Evolutionary conservation across 1,139 yeast genomes (phyloP).

Genomic region (Taphrina communis): DNA sequence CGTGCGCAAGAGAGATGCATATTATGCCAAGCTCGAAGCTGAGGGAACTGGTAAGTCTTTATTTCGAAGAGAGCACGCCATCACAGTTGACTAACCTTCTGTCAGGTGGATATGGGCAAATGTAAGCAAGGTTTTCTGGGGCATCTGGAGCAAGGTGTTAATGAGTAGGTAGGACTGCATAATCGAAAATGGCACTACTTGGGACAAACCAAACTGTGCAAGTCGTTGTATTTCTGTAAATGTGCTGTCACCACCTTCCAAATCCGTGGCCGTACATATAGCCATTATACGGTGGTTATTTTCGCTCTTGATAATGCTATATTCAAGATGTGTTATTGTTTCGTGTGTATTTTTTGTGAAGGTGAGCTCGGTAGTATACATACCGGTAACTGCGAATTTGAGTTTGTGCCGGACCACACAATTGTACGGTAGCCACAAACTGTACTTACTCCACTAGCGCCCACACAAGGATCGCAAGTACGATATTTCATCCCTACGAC

Average conservation of each 20-base stretch:
- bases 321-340: too few species aligned
- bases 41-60: slow-evolving; percentile 34
- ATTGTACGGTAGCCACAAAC: neutral
- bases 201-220: neutral
- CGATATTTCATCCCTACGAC: too few species aligned
- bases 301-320: too few species aligned
- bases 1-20: slow-evolving; percentile 43
- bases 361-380: too few species aligned
- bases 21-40: slow-evolving; percentile 42
- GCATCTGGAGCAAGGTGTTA: neutral
- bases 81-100: neutral
- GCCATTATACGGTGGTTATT: too few species aligned
- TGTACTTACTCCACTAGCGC: neutral
- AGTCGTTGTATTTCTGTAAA: too few species aligned
- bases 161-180: slow-evolving; percentile 26
- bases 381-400: too few species aligned
- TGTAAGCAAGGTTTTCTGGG: slow-evolving; percentile 1
- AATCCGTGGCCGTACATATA: too few species aligned
- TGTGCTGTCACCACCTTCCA: too few species aligned
- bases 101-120: slow-evolving; percentile 29
- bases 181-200: neutral
- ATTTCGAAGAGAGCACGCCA: neutral
- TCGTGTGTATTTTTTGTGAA: too few species aligned
- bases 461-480: too few species aligned
- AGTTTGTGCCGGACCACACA: neutral